A percentile compares a stretch with the other conserved stretches of the same genome.
Conservation (phyloP, 805 yeast genomes). For the Hermanozyma aechmeae region DNA sequence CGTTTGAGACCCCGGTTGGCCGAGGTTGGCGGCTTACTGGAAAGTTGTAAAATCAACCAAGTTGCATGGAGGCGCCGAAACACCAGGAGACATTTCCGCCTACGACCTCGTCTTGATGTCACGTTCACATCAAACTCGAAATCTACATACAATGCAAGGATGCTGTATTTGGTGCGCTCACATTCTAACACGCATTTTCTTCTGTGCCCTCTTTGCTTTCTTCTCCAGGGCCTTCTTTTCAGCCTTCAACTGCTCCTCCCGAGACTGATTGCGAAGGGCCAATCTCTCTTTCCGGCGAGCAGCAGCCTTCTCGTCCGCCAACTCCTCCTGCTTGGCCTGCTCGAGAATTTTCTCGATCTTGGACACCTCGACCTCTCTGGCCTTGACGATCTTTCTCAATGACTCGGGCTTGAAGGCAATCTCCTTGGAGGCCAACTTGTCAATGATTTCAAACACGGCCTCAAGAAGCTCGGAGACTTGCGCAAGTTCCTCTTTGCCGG, state of each 20-base stretch:
- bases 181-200: conserved; percentile 44
- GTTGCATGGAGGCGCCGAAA: too few species aligned
- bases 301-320: conserved; percentile 63
- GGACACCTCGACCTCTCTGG: conserved; percentile 65
- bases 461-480: conserved; percentile 41
- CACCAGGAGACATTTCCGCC: too few species aligned
- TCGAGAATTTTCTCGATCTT: conserved; percentile 67
- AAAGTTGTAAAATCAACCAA: conserved; percentile 17
- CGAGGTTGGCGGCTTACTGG: conserved; percentile 52
- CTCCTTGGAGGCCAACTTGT: conserved; percentile 40
- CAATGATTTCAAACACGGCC: conserved; percentile 52
- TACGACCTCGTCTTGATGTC: too few species aligned
- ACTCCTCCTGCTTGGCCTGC: conserved; percentile 54
- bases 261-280: conserved; percentile 44
- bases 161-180: too few species aligned
- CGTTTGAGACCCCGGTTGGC: conserved; percentile 45
- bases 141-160: too few species aligned
- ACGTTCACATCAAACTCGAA: too few species aligned
- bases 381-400: conserved; percentile 62
- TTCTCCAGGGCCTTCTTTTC: conserved; percentile 75
- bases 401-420: conserved; percentile 64
- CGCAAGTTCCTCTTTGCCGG: conserved; percentile 38
- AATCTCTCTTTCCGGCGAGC: conserved; percentile 59
- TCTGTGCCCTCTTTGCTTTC: conserved; percentile 66
- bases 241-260: conserved; percentile 70